phyloP scores from a whole-genome alignment of 495 filamentous ascomycete genomes.

The Xylaria flabelliformis region DNA sequence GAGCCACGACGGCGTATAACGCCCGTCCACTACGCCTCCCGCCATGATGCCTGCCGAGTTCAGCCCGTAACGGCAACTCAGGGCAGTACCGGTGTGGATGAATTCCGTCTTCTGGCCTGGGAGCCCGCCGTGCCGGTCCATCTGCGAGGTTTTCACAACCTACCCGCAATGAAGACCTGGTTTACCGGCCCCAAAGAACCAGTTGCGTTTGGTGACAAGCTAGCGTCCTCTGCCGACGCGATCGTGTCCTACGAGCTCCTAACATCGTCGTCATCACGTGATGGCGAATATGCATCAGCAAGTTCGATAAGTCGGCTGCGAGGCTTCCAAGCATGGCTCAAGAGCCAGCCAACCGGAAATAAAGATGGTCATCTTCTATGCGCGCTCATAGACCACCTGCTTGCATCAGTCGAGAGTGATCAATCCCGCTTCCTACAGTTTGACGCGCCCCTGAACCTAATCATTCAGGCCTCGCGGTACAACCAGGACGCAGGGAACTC shows the following conservation, averaged over 20 bases:
- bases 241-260: conserved; percentile 12
- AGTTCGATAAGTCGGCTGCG: background rate
- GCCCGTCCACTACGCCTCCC: background rate
- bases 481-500: conserved; percentile 30
- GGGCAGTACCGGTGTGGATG: conserved; percentile 13
- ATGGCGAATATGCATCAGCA: background rate
- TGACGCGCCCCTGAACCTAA: conserved; percentile 45
- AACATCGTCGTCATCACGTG: background rate
- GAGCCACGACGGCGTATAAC: background rate
- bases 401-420: background rate
- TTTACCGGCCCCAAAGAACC: background rate
- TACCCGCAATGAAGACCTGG: conserved; percentile 24
- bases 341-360: background rate
- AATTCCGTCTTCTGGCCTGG: conserved; percentile 24
- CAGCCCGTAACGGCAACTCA: background rate
- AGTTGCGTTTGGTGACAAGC: background rate
- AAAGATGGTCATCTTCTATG: background rate
- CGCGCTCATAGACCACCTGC: background rate
- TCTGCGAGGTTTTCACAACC: conserved; percentile 13
- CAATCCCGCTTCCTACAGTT: conserved; percentile 42
- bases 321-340: conserved; percentile 12
- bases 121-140: conserved; percentile 15
- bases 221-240: background rate
- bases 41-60: background rate
- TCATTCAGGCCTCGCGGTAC: conserved; percentile 45